phyloP scores from a whole-genome alignment of 345 rosid species.

The Jatropha curcas region DNA sequence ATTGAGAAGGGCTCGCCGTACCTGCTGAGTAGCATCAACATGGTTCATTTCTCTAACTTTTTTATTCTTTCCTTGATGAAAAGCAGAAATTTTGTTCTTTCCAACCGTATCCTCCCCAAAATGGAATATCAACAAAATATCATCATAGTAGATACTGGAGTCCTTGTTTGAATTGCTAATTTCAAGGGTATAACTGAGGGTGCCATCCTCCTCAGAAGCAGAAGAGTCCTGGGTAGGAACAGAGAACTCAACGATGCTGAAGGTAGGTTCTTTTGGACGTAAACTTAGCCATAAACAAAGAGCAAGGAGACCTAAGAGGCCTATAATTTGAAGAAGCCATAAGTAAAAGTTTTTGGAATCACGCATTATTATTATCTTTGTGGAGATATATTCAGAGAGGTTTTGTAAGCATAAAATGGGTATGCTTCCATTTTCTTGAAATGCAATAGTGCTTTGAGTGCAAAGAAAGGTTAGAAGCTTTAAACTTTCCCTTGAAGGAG shows the following conservation, averaged over 20 bases:
- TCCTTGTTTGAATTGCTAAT: slow-evolving; percentile 42
- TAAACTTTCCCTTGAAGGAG: background rate
- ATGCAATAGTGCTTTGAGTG: slow-evolving; percentile 8
- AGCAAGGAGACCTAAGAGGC: slow-evolving; percentile 38
- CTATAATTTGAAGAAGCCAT: slow-evolving; percentile 39
- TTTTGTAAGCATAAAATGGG: background rate
- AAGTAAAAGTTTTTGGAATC: slow-evolving; percentile 21
- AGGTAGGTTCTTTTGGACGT: slow-evolving; percentile 36
- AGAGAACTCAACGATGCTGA: slow-evolving; percentile 28
- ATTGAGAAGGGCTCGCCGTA: slow-evolving; percentile 21
- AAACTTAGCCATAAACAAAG: slow-evolving; percentile 38
- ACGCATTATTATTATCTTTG: slow-evolving; percentile 22
- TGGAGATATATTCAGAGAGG: background rate
- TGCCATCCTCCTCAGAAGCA: background rate
- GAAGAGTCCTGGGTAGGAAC: slow-evolving; percentile 23
- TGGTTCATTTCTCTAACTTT: background rate
- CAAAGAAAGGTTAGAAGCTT: slow-evolving; percentile 5
- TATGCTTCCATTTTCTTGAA: background rate
- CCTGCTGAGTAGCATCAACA: background rate
- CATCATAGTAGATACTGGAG: slow-evolving; percentile 40
- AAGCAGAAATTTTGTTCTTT: slow-evolving; percentile 17
- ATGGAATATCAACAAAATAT: slow-evolving; percentile 29
- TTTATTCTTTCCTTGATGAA: slow-evolving; percentile 33
- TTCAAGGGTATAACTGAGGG: slow-evolving; percentile 31
- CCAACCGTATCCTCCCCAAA: slow-evolving; percentile 35